Conservation (phyloP, 2,329 filamentous ascomycete species). For the Fusarium sp. region DNA sequence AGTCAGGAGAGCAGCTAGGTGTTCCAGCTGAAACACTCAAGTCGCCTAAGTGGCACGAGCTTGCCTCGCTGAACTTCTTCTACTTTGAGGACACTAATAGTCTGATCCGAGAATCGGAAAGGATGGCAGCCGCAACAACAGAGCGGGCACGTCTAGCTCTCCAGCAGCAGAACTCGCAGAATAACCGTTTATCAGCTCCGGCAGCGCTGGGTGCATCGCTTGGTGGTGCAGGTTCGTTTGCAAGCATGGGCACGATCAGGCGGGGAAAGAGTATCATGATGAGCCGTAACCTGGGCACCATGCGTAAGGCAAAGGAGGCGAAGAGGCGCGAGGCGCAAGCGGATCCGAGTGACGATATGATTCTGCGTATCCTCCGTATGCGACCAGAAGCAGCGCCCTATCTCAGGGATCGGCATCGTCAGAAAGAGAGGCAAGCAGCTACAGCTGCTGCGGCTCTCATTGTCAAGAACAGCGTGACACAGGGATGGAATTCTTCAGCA, state of each 20-base stretch:
- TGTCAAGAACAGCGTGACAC: slow-evolving; percentile 85
- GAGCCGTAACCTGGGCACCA: slow-evolving; percentile 92
- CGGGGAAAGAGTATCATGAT: slow-evolving; percentile 88
- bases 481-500: slow-evolving; percentile 62
- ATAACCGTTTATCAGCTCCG: slow-evolving; percentile 77
- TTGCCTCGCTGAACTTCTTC: slow-evolving; percentile 97
- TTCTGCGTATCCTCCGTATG: slow-evolving; percentile 94
- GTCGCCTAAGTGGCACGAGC: slow-evolving; percentile 97
- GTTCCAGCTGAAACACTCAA: slow-evolving; percentile 92
- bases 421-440: slow-evolving; percentile 92
- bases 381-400: slow-evolving; percentile 88
- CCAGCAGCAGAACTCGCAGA: slow-evolving; percentile 57
- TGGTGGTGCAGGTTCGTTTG: slow-evolving; percentile 57
- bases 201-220: slow-evolving; percentile 55
- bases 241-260: slow-evolving; percentile 75
- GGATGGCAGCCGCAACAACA: slow-evolving; percentile 90
- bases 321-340: slow-evolving; percentile 95
- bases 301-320: slow-evolving; percentile 95
- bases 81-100: slow-evolving; percentile 94
- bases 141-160: slow-evolving; percentile 78
- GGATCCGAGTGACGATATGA: slow-evolving; percentile 98
- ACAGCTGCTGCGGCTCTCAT: slow-evolving; percentile 93
- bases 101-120: slow-evolving; percentile 92
- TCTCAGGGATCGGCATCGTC: slow-evolving; percentile 87
- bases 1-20: slow-evolving; percentile 83